These are phyloP conservation scores for Aureobasidium zeae DNA, from an alignment of 2,329 filamentous ascomycete species.

Conservation along the genomic window DNA sequence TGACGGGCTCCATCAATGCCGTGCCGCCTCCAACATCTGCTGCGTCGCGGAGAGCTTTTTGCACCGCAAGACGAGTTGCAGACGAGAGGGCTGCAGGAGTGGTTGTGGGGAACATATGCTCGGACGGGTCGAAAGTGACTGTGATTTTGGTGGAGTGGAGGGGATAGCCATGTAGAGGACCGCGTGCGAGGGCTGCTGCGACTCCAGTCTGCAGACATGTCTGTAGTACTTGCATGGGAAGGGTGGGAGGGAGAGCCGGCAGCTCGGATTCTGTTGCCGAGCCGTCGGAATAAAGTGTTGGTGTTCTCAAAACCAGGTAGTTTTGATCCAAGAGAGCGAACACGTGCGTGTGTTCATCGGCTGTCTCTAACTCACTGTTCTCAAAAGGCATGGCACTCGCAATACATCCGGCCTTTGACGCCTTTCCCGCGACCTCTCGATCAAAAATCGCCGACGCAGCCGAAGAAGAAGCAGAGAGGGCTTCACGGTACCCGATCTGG, in stretches of 20 bases:
- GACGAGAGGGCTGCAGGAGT: slow-evolving; percentile 59
- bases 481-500: slow-evolving; percentile 91
- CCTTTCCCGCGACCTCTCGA: slow-evolving; percentile 68
- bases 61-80: slow-evolving; percentile 59
- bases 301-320: slow-evolving; percentile 48
- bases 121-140: slow-evolving; percentile 56
- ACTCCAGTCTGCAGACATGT: slow-evolving; percentile 65
- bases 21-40: slow-evolving; percentile 44
- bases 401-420: slow-evolving; percentile 66
- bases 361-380: slow-evolving; percentile 21
- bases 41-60: slow-evolving; percentile 57
- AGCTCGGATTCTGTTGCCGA: slow-evolving; percentile 33
- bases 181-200: slow-evolving; percentile 72
- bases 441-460: slow-evolving; percentile 60
- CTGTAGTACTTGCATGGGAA: slow-evolving; percentile 42
- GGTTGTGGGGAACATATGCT: slow-evolving; percentile 58
- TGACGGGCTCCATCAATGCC: slow-evolving; percentile 81
- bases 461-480: slow-evolving; percentile 50
- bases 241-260: slow-evolving; percentile 45
- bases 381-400: slow-evolving; percentile 56
- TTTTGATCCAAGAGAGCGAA: slow-evolving; percentile 58
- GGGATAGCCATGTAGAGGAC: slow-evolving; percentile 70
- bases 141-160: slow-evolving; percentile 66
- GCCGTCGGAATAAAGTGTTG: slow-evolving; percentile 37
- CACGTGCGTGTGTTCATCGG: slow-evolving; percentile 25